These are phyloP conservation scores for Gloeopeniophorella convolvens DNA, from an alignment of 768 basidiomycete species.

Conservation along the genomic window DNA sequence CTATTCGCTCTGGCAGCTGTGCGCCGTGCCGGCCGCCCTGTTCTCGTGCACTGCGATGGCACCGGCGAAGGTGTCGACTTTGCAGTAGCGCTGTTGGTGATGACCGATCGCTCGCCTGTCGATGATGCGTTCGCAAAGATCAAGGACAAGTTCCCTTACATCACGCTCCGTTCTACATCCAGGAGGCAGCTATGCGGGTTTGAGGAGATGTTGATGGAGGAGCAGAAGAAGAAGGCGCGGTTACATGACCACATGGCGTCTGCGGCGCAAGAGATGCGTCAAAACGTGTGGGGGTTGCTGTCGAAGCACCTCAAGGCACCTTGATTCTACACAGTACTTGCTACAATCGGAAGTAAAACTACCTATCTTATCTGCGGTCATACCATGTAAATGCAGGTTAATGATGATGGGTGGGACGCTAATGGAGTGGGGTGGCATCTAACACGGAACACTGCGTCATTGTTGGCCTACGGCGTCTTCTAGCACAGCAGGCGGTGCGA, in stretches of 20 bases:
- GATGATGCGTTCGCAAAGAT: conserved; percentile 4
- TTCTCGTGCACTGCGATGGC: conserved; percentile 15
- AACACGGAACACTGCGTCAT: too few relatives aligned
- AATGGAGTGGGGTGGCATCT: too few relatives aligned
- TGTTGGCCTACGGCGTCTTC: not conserved
- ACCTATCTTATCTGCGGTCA: too few relatives aligned
- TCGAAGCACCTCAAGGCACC: conserved; percentile 5
- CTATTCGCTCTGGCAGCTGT: conserved; percentile 14
- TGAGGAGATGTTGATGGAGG: conserved; percentile 17
- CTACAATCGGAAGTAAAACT: not conserved
- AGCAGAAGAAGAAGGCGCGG: conserved; percentile 9
- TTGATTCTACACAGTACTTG: not conserved
- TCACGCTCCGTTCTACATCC: conserved; percentile 5
- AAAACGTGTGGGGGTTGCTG: conserved; percentile 8
- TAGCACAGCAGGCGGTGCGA: not conserved
- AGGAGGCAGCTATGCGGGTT: conserved; percentile 7
- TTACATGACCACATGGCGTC: conserved; percentile 9
- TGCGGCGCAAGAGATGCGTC: conserved; percentile 4
- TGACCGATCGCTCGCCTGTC: conserved; percentile 11
- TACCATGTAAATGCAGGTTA: too few relatives aligned
- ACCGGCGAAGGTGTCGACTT: conserved; percentile 17
- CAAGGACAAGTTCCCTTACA: conserved; percentile 7
- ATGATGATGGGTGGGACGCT: too few relatives aligned
- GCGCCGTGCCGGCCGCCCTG: conserved; percentile 9
- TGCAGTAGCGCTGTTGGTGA: conserved; percentile 7